Evolutionary conservation across 2,329 filamentous ascomycete genomes (phyloP).

Genomic region (Cadophora gregata): DNA sequence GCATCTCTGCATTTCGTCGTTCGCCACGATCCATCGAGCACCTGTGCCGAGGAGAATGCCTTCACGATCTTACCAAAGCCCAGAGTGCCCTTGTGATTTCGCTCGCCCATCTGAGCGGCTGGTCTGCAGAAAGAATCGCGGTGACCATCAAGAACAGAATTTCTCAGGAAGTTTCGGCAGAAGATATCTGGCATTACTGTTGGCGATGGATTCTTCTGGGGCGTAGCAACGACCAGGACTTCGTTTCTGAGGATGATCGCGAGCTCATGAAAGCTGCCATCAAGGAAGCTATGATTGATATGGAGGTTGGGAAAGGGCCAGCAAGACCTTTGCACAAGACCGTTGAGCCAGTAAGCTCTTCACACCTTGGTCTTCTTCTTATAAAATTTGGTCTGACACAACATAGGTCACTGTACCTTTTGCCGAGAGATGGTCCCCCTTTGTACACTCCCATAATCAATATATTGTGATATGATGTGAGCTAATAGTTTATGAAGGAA

Average conservation of each 20-base stretch:
- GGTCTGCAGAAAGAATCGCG: constrained; percentile 37
- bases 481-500: background rate
- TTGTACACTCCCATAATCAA: background rate
- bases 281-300: constrained; percentile 5
- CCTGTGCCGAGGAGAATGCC: background rate
- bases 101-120: constrained; percentile 33
- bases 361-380: constrained; percentile 7
- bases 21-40: background rate
- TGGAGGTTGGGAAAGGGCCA: constrained; percentile 6
- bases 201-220: constrained; percentile 24
- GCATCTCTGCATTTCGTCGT: background rate
- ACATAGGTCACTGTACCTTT: background rate
- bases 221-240: background rate
- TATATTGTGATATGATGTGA: background rate
- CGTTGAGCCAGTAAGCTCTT: constrained; percentile 1
- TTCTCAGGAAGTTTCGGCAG: constrained; percentile 16
- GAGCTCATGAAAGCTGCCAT: constrained; percentile 22
- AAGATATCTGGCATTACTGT: constrained; percentile 31
- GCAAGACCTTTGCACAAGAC: constrained; percentile 18
- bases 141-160: constrained; percentile 6
- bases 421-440: background rate
- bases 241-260: constrained; percentile 4
- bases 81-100: constrained; percentile 26
- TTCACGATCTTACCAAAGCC: background rate
- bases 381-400: background rate